Evolutionary conservation across 352 stramenopile species (phyloP), one percentile per base, ranked within the genome.

Genomic region (Globisporangium camurandrum): DNA sequence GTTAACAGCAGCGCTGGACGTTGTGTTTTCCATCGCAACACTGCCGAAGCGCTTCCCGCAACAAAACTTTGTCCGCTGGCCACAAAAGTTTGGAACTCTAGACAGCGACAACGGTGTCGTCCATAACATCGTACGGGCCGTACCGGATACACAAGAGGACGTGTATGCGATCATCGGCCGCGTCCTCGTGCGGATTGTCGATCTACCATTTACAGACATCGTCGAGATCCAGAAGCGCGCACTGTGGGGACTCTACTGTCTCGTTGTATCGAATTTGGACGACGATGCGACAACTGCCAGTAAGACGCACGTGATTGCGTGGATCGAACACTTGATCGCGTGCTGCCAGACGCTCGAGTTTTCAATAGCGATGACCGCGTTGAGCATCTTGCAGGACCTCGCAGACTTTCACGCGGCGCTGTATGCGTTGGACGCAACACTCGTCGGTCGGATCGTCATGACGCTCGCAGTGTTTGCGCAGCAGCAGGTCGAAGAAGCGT

Each of bases 401-500:
- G 72, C 82, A 0, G 71, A 88, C 27, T 91, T 79, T 37, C 78
- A 94, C 49, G 66, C 75, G 34, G 68, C 78, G 37, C 77, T 94
- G 23, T 71, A 85, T 36, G 62, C 56, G 5, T 67, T 91, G 20
- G 80, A 94, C 27, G 65, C 83, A 9, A 67, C 68, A 1, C 62
- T 92, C 11, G 63, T 88, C 0, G 70, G 71, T n/a, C 74, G 80
- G n/a, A 91, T 94, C 20, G 75, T 94, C 4, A 92, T 94, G 80
- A 90, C 83, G 16, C 61, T 94, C 4, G 78, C 83, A 3, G 76
- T 94, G 1, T 88, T 92, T 36, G 83, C 82, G 3, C 83, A 94
- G 39, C 83, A 92, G 37, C 83, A 94, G 59, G 78, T 94, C 9
- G 83, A 94, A 64, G 78, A 92, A 63, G 76, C 83, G 14, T 94